Percentiles rank a stretch among this genome's conserved stretches.
These are phyloP conservation scores for Vitis cinerea DNA, from an alignment of 164 flowering plant genomes.

Conservation along the genomic window DNA sequence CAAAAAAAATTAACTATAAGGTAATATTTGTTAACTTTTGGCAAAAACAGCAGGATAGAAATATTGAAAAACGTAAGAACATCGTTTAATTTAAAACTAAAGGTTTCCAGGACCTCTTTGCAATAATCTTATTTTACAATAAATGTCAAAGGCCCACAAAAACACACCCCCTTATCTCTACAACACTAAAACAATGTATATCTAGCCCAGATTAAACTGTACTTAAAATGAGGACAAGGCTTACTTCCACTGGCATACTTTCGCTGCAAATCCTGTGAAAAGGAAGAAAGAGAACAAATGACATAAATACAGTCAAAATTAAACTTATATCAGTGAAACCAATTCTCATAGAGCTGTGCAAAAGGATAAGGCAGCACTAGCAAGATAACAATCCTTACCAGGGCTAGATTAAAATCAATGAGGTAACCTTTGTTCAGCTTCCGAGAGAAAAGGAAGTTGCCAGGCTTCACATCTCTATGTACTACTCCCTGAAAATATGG, in stretches of 20 bases:
- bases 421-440: slow-evolving; percentile 75
- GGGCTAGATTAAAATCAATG: slow-evolving; percentile 94
- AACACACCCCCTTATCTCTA: too few relatives aligned
- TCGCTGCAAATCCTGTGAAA: slow-evolving; percentile 66
- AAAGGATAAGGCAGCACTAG: not conserved
- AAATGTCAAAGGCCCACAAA: too few relatives aligned
- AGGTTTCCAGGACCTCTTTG: too few relatives aligned
- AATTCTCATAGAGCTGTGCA: not conserved
- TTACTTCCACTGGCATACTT: slow-evolving; percentile 53
- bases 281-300: not conserved
- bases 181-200: too few relatives aligned
- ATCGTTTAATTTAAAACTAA: too few relatives aligned
- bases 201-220: too few relatives aligned
- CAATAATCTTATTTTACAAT: too few relatives aligned
- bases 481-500: slow-evolving; percentile 61
- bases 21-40: not conserved
- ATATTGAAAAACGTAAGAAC: too few relatives aligned
- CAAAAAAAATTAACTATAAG: not conserved
- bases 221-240: slow-evolving; percentile 10
- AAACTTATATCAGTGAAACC: not conserved
- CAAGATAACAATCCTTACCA: slow-evolving; percentile 50
- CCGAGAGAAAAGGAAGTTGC: slow-evolving; percentile 88
- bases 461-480: slow-evolving; percentile 98
- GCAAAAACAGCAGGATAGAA: too few relatives aligned
- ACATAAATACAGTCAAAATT: too few relatives aligned